Evolutionary conservation across 2,329 filamentous ascomycete species (phyloP).

Genomic region (Thielaviopsis populi): DNA sequence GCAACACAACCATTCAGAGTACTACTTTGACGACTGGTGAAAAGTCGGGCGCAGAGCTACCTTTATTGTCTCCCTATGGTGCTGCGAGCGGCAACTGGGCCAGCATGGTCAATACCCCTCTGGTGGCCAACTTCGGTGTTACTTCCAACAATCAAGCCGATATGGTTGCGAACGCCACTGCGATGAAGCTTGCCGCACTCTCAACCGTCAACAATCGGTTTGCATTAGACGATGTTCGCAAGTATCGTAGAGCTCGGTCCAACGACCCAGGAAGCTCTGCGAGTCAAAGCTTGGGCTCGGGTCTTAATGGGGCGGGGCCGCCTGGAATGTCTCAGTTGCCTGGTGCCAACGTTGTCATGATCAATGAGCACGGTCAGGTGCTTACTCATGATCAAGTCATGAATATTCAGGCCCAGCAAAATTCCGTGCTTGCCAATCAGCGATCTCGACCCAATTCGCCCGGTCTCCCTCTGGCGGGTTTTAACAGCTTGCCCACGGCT

Average conservation of each 20-base stretch:
- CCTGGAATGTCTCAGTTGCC: constrained; percentile 44
- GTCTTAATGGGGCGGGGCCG: constrained; percentile 27
- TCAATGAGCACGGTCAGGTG: constrained; percentile 83
- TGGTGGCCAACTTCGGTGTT: constrained; percentile 66
- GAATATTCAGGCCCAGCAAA: constrained; percentile 56
- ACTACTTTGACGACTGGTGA: constrained; percentile 44
- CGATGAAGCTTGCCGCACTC: constrained; percentile 94
- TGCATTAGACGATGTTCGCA: constrained; percentile 88
- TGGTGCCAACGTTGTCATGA: constrained; percentile 74
- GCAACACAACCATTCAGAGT: constrained; percentile 60
- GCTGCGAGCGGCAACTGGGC: constrained; percentile 86
- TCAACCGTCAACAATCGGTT: constrained; percentile 98
- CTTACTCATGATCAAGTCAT: constrained; percentile 74
- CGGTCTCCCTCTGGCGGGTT: constrained; percentile 51
- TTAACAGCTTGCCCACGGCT: constrained; percentile 32
- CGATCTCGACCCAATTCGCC: constrained; percentile 84
- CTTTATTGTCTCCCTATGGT: constrained; percentile 65
- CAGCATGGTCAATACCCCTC: constrained; percentile 94
- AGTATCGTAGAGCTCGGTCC: constrained; percentile 82
- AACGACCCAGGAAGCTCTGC: constrained; percentile 51
- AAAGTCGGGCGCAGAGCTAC: constrained; percentile 53
- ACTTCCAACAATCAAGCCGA: constrained; percentile 57
- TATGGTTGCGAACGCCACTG: constrained; percentile 96
- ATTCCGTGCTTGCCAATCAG: constrained; percentile 44
- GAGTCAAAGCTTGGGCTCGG: constrained; percentile 25